Base-by-base conservation (phyloP, 73 alveolate genomes). In the Vitrella brassicaformis region DNA sequence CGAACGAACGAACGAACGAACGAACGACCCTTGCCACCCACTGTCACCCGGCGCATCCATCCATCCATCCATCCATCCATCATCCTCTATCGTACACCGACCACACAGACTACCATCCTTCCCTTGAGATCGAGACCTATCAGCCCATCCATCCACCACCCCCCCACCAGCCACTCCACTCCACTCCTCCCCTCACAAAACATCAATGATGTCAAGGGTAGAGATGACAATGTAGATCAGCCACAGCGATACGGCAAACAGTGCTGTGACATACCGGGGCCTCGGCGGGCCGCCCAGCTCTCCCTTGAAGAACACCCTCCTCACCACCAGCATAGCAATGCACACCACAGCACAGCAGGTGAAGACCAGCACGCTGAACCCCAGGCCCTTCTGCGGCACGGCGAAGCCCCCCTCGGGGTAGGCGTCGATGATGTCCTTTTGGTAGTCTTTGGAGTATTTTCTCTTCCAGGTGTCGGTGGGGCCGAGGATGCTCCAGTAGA, bases 171-270 rank as follows among this genome's bases (percentile, higher is more conserved):
- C n/a, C n/a, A n/a, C n/a, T n/a, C n/a, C n/a, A n/a, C n/a, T n/a
- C n/a, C n/a, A n/a, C n/a, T n/a, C n/a, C n/a, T n/a, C n/a, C n/a
- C n/a, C n/a, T n/a, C n/a, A n/a, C n/a, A n/a, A n/a, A n/a, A n/a
- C n/a, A n/a, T n/a, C 56, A 14, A 39, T 8, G 56, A 39, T 4
- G 22, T 39, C 22, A 14, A 39, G 56, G 14, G 56, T 14, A 4
- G 56, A 39, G 22, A 77, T 25, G 31, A 70, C 78, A 26, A 77
- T 69, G 77, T 77, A 77, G 72, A 68, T 29, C 68, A 77, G 31
- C 84, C 84, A 77, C 46, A 77, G 39, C 25, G 66, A 0, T 25
- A 75, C 30, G 64, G 67, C 27, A 18, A 75, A 0, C 31, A 22
- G 39, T 19, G 82, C 82, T 0, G 75, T 47, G 25, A 75, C 71